Percentiles rank a stretch among this genome's conserved stretches.
These are phyloP conservation scores for Wickerhamomyces ciferrii DNA, from an alignment of 805 yeast species.

Conservation along the genomic window DNA sequence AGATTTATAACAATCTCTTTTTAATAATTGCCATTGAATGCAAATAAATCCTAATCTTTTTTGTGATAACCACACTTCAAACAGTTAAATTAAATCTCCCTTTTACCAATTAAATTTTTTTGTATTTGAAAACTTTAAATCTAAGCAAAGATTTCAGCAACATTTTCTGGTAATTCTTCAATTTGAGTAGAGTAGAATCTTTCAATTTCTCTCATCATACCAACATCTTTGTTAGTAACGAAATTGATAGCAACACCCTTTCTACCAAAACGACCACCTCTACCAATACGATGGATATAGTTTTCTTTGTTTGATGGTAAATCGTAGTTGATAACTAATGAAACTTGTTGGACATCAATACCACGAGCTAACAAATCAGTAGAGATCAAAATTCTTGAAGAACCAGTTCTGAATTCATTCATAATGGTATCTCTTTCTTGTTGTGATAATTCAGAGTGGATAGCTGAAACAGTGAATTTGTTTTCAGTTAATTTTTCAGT, in stretches of 20 bases:
- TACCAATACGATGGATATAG: constrained; percentile 96
- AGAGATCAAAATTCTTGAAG: constrained; percentile 86
- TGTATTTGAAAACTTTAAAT: no score
- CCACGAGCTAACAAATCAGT: constrained; percentile 98
- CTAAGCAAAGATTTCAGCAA: constrained; percentile 45
- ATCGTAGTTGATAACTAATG: constrained; percentile 91
- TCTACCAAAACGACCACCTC: constrained; percentile 98
- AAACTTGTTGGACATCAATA: constrained; percentile 96
- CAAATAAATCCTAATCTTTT: no score
- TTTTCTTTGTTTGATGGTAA: constrained; percentile 86
- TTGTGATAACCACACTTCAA: no score
- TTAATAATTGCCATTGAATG: no score
- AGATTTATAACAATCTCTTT: no score
- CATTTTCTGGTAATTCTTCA: constrained; percentile 85
- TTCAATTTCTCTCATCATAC: constrained; percentile 79
- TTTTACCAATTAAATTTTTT: background rate
- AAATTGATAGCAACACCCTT: constrained; percentile 97
- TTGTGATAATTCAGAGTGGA: constrained; percentile 96
- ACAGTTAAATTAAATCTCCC: no score
- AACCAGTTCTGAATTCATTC: constrained; percentile 94
- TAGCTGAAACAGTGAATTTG: constrained; percentile 88
- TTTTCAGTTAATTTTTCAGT: constrained; percentile 67
- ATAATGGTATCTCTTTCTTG: constrained; percentile 89
- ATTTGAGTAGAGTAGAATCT: constrained; percentile 85
- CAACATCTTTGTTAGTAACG: constrained; percentile 74